A percentile compares a stretch with the other conserved stretches of the same genome.
Evolutionary conservation across 129 eudicot species (phyloP).

Genomic region (Rutidosis leptorrhynchoides): DNA sequence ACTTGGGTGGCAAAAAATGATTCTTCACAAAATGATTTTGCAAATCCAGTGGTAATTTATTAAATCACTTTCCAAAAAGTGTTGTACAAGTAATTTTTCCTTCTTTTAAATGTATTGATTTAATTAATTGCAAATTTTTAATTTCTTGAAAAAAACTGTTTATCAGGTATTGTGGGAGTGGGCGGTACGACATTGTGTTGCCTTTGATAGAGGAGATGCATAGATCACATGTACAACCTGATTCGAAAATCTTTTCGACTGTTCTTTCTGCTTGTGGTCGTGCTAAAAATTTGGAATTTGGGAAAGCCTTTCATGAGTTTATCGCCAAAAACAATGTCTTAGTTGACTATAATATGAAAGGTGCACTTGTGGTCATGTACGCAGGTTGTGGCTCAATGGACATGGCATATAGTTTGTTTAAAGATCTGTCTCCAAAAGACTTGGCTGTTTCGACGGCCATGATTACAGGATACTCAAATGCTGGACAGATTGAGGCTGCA

Average conservation of each 20-base stretch:
- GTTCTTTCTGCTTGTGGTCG: constrained; percentile 64
- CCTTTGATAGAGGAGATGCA: constrained; percentile 65
- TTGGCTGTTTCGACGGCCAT: constrained; percentile 67
- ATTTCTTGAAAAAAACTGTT: too few species aligned
- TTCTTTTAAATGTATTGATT: too few species aligned
- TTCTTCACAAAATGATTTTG: too few species aligned
- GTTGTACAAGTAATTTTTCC: too few species aligned
- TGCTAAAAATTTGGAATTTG: constrained; percentile 48
- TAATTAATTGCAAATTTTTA: too few species aligned
- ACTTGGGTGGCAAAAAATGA: too few species aligned
- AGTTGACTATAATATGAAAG: constrained; percentile 48
- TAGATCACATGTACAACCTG: constrained; percentile 47
- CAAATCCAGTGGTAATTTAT: too few species aligned
- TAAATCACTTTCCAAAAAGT: too few species aligned
- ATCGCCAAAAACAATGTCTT: constrained; percentile 36
- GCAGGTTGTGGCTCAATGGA: constrained; percentile 74
- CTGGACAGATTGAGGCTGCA: constrained; percentile 52
- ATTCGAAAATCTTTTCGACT: constrained; percentile 48
- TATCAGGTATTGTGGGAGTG: constrained; percentile 52
- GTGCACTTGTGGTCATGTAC: constrained; percentile 65
- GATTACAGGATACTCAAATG: constrained; percentile 65
- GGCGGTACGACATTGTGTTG: constrained; percentile 46
- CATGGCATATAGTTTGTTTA: constrained; percentile 44
- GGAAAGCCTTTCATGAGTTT: constrained; percentile 53
- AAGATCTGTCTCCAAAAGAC: constrained; percentile 42